Evolutionary conservation across 495 filamentous ascomycete genomes (phyloP).

Genomic region (Cercophora samala): DNA sequence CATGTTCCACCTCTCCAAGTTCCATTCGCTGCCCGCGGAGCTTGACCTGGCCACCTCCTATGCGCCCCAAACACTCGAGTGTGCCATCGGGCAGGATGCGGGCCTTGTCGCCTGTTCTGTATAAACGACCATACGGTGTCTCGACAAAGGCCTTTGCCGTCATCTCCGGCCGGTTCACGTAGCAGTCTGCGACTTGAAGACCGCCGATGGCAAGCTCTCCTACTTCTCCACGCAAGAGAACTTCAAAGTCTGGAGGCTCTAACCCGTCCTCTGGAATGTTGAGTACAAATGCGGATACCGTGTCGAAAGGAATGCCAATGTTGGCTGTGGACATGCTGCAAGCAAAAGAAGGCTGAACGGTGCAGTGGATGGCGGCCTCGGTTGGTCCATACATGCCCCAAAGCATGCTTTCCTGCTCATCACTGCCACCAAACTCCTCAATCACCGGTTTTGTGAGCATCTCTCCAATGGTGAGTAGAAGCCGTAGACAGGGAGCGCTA

Average conservation of each 20-base stretch:
- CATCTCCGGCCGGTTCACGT: slow-evolving; percentile 78
- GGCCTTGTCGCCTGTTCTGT: slow-evolving; percentile 84
- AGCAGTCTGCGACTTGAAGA: slow-evolving; percentile 70
- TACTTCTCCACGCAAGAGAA: slow-evolving; percentile 61
- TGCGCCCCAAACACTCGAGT: slow-evolving; percentile 79
- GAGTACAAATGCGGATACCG: slow-evolving; percentile 72
- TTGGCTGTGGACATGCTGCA: slow-evolving; percentile 53
- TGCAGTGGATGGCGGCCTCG: slow-evolving; percentile 74
- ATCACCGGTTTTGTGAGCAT: slow-evolving; percentile 74
- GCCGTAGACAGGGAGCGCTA: slow-evolving; percentile 57
- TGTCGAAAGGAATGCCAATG: slow-evolving; percentile 70
- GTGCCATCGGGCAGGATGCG: slow-evolving; percentile 62
- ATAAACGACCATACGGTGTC: slow-evolving; percentile 58
- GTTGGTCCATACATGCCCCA: slow-evolving; percentile 89
- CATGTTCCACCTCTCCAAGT: slow-evolving; percentile 77
- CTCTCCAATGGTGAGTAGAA: slow-evolving; percentile 80
- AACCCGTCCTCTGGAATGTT: slow-evolving; percentile 30
- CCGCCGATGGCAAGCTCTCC: slow-evolving; percentile 87
- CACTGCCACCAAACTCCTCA: slow-evolving; percentile 62
- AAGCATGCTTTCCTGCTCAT: slow-evolving; percentile 50
- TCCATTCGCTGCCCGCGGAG: slow-evolving; percentile 78
- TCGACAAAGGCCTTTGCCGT: slow-evolving; percentile 65
- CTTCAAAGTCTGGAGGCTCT: slow-evolving; percentile 32
- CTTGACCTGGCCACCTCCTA: slow-evolving; percentile 76
- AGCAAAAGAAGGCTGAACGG: slow-evolving; percentile 38